Conservation (phyloP, 768 basidiomycete genomes). For the Calocybe indica region DNA sequence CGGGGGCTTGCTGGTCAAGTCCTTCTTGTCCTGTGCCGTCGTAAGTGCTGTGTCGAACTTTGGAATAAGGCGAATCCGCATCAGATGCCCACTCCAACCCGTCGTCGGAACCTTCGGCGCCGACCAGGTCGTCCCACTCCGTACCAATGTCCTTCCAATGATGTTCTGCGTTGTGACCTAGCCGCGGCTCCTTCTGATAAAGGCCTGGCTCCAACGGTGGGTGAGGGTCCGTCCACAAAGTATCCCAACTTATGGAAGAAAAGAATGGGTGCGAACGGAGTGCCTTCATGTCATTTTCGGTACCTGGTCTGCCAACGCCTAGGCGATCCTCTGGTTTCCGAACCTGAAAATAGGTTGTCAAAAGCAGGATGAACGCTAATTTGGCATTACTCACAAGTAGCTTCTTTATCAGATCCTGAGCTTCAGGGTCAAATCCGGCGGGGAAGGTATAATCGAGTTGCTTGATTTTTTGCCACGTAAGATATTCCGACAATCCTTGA, state of each 20-base stretch:
- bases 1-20: no score
- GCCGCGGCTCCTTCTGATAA: conserved; percentile 37
- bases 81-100: conserved; percentile 51
- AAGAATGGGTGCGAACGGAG: conserved; percentile 64
- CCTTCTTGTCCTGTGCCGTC: not conserved
- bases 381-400: conserved; percentile 56
- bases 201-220: conserved; percentile 57
- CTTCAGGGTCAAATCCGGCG: conserved; percentile 75
- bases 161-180: conserved; percentile 23
- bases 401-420: conserved; percentile 71
- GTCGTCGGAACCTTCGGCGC: conserved; percentile 26
- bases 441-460: conserved; percentile 83
- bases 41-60: conserved; percentile 11
- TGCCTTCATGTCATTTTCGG: conserved; percentile 32
- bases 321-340: conserved; percentile 54
- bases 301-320: conserved; percentile 43
- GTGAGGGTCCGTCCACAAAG: conserved; percentile 57
- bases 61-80: conserved; percentile 24
- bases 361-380: not conserved
- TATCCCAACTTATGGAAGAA: conserved; percentile 48
- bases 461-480: conserved; percentile 94
- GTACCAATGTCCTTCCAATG: conserved; percentile 50
- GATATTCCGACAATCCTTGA: conserved; percentile 84
- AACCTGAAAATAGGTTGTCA: conserved; percentile 29
- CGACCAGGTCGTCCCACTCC: conserved; percentile 46